Evolutionary conservation across 805 yeast species (phyloP), one percentile per base, ranked within the genome.

Genomic region (Zygosaccharomyces lentus): DNA sequence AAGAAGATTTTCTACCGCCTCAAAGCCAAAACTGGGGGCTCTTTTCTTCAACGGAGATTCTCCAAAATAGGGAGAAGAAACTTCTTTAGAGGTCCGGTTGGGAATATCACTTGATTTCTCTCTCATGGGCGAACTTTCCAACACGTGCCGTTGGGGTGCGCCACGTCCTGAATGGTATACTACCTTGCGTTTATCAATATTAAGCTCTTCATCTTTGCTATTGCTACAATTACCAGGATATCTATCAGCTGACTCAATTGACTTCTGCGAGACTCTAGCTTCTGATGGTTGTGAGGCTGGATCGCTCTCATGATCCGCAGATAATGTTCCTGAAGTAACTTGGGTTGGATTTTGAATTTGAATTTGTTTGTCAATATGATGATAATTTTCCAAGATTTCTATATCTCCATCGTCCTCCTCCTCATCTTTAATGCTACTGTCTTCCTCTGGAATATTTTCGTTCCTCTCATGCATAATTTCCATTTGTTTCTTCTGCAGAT

Each of bases 361-460:
- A 25, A 13, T 25, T 3, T 27, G 13, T 25, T 31, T 30, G 25
- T 40, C 10, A 34, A 19, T 23, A 13, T 39, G 45, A 8, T 45
- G 37, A 19, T 43, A 46, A 41, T 56, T 45, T 43, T 62, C 65
- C n/a, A 63, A 54, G 4, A 63, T 64, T 47, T 64, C 66, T 37
- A 64, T 45, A 43, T 58, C 65, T 16, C 56, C 62, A 27, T 61
- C 62, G 23, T 56, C 55, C 9, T 55, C 56, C 12, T 53, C 54
- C 15, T 50, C 52, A 19, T 29, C 41, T 16, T 34, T 36, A 6
- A 24, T 36, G 24, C 40, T 44, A 13, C 24, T 26, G 9, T 46
- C 50, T 17, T 43, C 45, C 12, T 53, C 50, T 12, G 26, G 26
- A 15, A 45, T 37, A 21, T 47, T 46, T 4, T 43, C 44, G 10